A percentile compares a stretch with the other conserved stretches of the same genome.
phyloP scores from a whole-genome alignment of 2,329 filamentous ascomycete genomes.

The Fusarium hainanense region DNA sequence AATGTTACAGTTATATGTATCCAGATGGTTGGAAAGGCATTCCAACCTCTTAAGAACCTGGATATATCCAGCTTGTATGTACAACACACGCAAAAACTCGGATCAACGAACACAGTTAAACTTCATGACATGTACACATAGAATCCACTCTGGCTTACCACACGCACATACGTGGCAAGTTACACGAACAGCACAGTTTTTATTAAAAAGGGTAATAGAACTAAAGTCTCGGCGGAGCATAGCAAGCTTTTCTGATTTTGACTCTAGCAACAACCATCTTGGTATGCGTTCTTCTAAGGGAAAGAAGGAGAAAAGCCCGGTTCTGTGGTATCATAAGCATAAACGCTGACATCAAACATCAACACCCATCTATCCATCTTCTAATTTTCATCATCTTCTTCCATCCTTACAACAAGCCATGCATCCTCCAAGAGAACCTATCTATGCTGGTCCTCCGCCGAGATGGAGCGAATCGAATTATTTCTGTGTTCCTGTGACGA shows the following conservation, averaged over 20 bases:
- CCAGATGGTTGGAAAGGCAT: neutral
- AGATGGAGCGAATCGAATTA: constrained; percentile 32
- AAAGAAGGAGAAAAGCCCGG: constrained; percentile 37
- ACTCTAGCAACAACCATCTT: constrained; percentile 33
- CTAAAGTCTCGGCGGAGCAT: constrained; percentile 40
- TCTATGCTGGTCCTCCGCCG: constrained; percentile 29
- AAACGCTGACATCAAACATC: constrained; percentile 43
- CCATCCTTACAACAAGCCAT: constrained; percentile 26
- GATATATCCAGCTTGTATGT: neutral
- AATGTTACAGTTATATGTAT: neutral
- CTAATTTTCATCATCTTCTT: constrained; percentile 4
- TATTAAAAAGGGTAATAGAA: constrained; percentile 38
- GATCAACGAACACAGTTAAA: neutral
- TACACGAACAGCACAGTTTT: constrained; percentile 26
- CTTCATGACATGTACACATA: neutral
- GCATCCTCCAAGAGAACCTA: constrained; percentile 23
- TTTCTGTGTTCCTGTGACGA: constrained; percentile 1
- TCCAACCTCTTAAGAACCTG: neutral
- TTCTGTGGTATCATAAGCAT: constrained; percentile 43
- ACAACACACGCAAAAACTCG: neutral
- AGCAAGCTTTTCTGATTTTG: constrained; percentile 38
- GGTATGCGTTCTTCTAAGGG: constrained; percentile 27
- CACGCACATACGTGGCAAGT: neutral
- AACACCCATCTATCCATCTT: constrained; percentile 35
- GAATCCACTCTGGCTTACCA: neutral